These are phyloP conservation scores for Chondrus crispus DNA, from an alignment of 23 red algal species.

Conservation along the genomic window DNA sequence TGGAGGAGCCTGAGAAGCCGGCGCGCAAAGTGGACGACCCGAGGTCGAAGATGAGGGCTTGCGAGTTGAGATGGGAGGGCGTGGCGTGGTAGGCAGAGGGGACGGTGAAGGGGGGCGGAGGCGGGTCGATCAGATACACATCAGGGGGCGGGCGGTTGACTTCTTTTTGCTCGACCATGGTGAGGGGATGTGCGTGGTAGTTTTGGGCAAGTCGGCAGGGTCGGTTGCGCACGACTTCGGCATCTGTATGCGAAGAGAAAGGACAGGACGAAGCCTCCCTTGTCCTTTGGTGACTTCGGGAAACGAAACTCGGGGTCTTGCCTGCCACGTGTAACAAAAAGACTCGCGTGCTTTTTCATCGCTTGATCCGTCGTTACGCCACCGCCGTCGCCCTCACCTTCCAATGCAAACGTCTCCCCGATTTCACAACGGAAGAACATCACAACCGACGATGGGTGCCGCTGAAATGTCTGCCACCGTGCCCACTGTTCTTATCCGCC, in stretches of 20 bases:
- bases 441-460: not conserved
- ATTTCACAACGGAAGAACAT: too few species aligned
- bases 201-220: too few species aligned
- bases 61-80: not conserved
- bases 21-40: conserved; percentile 72
- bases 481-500: conserved; percentile 42
- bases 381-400: too few species aligned
- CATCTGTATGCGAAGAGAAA: too few species aligned
- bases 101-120: not conserved
- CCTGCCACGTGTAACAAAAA: too few species aligned
- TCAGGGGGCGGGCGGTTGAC: not conserved
- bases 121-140: conserved; percentile 44
- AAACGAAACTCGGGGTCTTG: too few species aligned
- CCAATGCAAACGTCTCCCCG: too few species aligned
- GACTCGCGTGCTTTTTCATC: too few species aligned
- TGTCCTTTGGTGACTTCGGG: too few species aligned
- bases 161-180: conserved; percentile 36
- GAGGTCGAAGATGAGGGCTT: conserved; percentile 74
- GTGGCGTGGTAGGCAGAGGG: conserved; percentile 33
- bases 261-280: too few species aligned
- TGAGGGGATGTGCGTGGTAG: not conserved
- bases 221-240: too few species aligned
- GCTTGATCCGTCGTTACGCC: too few species aligned
- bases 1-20: conserved; percentile 54
- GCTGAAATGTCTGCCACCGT: not conserved